These are phyloP conservation scores for Mortierella sp. DNA, from an alignment of 371 early-diverging fungal genomes.

Conservation along the genomic window DNA sequence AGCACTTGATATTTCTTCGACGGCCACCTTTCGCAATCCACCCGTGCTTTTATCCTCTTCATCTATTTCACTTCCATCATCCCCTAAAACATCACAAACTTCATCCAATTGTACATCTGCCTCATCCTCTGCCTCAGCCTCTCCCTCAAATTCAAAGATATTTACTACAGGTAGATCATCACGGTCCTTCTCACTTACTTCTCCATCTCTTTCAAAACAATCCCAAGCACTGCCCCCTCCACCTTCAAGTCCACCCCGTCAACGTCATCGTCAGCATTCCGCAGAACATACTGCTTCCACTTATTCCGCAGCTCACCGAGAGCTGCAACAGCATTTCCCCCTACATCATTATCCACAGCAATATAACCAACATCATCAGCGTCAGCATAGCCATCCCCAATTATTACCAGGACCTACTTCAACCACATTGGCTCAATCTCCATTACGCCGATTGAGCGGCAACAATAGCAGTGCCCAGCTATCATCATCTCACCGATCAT, in stretches of 20 bases:
- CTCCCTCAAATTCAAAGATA: not conserved
- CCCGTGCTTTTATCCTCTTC: not conserved
- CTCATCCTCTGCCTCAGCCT: not conserved
- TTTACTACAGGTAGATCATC: not conserved
- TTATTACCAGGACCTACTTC: slow-evolving; percentile 22
- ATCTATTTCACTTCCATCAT: not conserved
- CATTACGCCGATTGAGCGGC: slow-evolving; percentile 22
- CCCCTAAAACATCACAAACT: not conserved
- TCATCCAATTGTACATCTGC: not conserved
- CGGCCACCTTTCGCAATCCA: not conserved
- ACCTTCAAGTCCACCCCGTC: slow-evolving; percentile 7
- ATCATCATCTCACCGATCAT: slow-evolving; percentile 17
- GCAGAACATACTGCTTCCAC: slow-evolving; percentile 8
- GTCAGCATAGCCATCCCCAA: slow-evolving; percentile 29
- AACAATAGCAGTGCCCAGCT: not conserved
- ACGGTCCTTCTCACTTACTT: not conserved
- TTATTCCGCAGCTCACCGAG: not conserved
- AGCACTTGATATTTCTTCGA: not conserved
- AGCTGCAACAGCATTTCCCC: slow-evolving; percentile 2
- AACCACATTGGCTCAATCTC: slow-evolving; percentile 36
- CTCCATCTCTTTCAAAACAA: not conserved
- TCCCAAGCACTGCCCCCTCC: not conserved
- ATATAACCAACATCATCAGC: slow-evolving; percentile 10
- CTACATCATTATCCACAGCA: slow-evolving; percentile 11
- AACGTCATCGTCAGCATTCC: slow-evolving; percentile 24